Percentiles rank a stretch among this genome's conserved stretches.
These are phyloP conservation scores for Paulownia fortunei DNA, from an alignment of 257 asterid genomes.

Conservation along the genomic window DNA sequence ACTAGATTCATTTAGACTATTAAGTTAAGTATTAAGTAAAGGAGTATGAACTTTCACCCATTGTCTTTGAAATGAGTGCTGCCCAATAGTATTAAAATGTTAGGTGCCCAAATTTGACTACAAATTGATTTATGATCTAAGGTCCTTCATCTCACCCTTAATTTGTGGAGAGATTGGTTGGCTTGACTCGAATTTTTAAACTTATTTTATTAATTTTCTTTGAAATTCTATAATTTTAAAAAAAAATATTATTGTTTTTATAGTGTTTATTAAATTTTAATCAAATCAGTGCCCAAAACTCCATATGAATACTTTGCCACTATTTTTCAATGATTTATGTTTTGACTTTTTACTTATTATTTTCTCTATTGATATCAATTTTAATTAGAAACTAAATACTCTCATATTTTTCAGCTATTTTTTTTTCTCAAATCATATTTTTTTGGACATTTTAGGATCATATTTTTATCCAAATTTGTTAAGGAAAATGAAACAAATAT, in stretches of 20 bases:
- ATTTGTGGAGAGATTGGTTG: slow-evolving; percentile 5
- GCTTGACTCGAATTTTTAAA: too few relatives aligned
- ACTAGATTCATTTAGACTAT: neutral
- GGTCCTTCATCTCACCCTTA: neutral
- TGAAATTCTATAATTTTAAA: neutral
- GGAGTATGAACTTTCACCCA: neutral
- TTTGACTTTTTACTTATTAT: neutral
- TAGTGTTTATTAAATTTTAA: too few relatives aligned
- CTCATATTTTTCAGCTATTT: neutral
- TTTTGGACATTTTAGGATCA: too few relatives aligned
- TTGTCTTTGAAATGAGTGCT: neutral
- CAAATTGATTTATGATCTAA: neutral
- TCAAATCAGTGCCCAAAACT: neutral
- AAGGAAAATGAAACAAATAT: too few relatives aligned
- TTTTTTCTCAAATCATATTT: too few relatives aligned
- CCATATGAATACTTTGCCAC: neutral
- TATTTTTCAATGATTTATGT: neutral
- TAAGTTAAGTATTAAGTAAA: neutral
- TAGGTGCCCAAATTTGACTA: slow-evolving; percentile 21
- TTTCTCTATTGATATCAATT: neutral
- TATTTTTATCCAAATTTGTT: too few relatives aligned
- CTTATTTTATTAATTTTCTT: neutral
- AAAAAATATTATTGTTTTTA: neutral
- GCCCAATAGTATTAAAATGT: neutral
- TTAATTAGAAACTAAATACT: neutral